These are phyloP conservation scores for Bipolaris oryzae DNA, from an alignment of 2,329 filamentous ascomycete species.

Conservation along the genomic window DNA sequence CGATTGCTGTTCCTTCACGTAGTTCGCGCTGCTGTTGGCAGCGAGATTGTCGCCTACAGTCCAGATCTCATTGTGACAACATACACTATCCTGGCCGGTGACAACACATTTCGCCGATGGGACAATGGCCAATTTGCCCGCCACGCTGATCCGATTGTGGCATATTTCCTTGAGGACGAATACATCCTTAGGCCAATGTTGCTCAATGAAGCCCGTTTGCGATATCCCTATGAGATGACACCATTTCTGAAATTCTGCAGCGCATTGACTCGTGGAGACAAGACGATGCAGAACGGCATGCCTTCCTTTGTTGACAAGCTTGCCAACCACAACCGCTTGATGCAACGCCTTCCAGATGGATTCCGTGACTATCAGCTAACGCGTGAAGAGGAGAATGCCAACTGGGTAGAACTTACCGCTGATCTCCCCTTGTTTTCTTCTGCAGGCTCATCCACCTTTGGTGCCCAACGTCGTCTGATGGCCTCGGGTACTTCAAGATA, in stretches of 20 bases:
- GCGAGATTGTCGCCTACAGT: conserved; percentile 69
- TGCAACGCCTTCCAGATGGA: conserved; percentile 72
- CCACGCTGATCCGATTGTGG: conserved; percentile 48
- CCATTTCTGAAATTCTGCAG: conserved; percentile 78
- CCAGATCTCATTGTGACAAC: conserved; percentile 71
- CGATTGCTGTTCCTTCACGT: conserved; percentile 72
- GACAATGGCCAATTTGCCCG: conserved; percentile 25
- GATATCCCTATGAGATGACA: conserved; percentile 84
- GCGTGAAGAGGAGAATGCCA: conserved; percentile 84
- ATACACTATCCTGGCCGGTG: conserved; percentile 65
- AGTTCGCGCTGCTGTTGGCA: conserved; percentile 67
- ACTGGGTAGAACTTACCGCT: conserved; percentile 71
- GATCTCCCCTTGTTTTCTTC: conserved; percentile 67
- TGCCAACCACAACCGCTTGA: conserved; percentile 73
- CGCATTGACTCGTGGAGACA: conserved; percentile 60
- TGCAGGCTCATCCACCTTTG: conserved; percentile 21
- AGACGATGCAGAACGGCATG: conserved; percentile 56
- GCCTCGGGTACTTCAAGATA: conserved; percentile 16
- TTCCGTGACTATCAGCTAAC: conserved; percentile 79
- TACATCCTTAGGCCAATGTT: conserved; percentile 61
- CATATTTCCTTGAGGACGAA: conserved; percentile 63
- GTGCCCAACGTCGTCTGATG: conserved; percentile 34
- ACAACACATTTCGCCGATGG: conserved; percentile 49
- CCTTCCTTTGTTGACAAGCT: conserved; percentile 65
- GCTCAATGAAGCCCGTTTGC: conserved; percentile 71